A percentile compares a stretch with the other conserved stretches of the same genome.
Evolutionary conservation across 2,329 filamentous ascomycete species (phyloP).

Genomic region (Hansfordia pulvinata): DNA sequence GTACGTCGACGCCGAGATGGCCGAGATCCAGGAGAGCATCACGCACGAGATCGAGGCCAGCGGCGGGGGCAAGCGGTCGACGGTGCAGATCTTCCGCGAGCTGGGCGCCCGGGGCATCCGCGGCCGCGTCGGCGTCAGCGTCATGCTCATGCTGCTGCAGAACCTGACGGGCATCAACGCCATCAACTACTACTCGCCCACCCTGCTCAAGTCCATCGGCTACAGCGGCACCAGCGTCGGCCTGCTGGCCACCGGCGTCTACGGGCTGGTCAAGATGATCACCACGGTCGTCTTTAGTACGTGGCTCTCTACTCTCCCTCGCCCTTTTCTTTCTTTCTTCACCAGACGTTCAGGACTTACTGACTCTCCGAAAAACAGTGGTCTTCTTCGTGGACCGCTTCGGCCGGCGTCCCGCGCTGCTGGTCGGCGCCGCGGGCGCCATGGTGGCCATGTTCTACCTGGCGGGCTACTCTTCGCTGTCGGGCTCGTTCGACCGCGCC

Average conservation of each 20-base stretch:
- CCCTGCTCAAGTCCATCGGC: conserved; percentile 45
- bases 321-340: too few species aligned
- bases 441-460: conserved; percentile 14
- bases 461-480: conserved; percentile 9
- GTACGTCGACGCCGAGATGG: conserved; percentile 51
- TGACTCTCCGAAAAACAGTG: too few species aligned
- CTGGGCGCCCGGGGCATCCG: conserved; percentile 21
- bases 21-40: conserved; percentile 42
- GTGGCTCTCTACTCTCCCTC: too few species aligned
- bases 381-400: conserved; percentile 10
- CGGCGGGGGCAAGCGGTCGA: conserved; percentile 14
- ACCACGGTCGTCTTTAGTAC: conserved; percentile 53
- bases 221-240: conserved; percentile 28
- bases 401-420: conserved; percentile 8
- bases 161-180: conserved; percentile 34
- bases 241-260: conserved; percentile 56
- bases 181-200: conserved; percentile 63
- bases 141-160: conserved; percentile 46
- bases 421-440: conserved; percentile 9
- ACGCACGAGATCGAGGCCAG: conserved; percentile 2
- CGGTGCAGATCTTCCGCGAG: conserved; percentile 27
- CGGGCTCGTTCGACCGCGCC: conserved; percentile 4
- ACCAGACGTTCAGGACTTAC: too few species aligned
- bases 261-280: conserved; percentile 61
- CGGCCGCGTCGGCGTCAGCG: conserved; percentile 41